phyloP scores from a whole-genome alignment of 495 filamentous ascomycete genomes.

The Penicillium paxilli region DNA sequence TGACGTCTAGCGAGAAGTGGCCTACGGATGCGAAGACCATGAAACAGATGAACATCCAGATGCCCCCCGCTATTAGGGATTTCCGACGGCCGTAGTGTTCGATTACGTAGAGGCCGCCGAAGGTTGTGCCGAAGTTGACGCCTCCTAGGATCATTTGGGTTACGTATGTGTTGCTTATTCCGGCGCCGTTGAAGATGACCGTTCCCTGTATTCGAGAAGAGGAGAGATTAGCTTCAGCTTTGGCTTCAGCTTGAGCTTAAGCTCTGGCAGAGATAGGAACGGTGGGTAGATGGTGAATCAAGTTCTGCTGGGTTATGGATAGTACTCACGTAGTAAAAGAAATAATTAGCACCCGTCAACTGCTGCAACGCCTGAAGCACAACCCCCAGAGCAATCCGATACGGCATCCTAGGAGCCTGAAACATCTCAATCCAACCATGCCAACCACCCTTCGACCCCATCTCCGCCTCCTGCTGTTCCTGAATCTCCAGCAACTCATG shows the following conservation, averaged over 20 bases:
- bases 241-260: too few relatives aligned
- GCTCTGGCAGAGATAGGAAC: too few relatives aligned
- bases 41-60: slow-evolving; percentile 72
- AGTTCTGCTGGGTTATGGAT: too few relatives aligned
- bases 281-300: too few relatives aligned
- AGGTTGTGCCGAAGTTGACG: slow-evolving; percentile 72
- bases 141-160: slow-evolving; percentile 72
- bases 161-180: slow-evolving; percentile 63
- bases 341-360: slow-evolving; percentile 52
- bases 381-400: slow-evolving; percentile 66
- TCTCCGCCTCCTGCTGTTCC: slow-evolving; percentile 49
- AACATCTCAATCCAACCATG: slow-evolving; percentile 51
- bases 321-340: slow-evolving; percentile 70
- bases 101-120: slow-evolving; percentile 68
- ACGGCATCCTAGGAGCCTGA: slow-evolving; percentile 65
- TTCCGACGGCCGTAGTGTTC: slow-evolving; percentile 67
- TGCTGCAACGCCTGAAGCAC: slow-evolving; percentile 55
- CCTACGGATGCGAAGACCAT: slow-evolving; percentile 72
- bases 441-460: slow-evolving; percentile 46
- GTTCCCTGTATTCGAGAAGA: slow-evolving; percentile 50
- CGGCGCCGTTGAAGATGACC: slow-evolving; percentile 65
- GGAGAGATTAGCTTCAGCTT: background rate
- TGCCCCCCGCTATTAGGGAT: slow-evolving; percentile 62
- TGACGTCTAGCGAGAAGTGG: slow-evolving; percentile 56
- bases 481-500: slow-evolving; percentile 66